Evolutionary conservation across 2,329 filamentous ascomycete species (phyloP).

Genomic region (Colletotrichum destructivum): DNA sequence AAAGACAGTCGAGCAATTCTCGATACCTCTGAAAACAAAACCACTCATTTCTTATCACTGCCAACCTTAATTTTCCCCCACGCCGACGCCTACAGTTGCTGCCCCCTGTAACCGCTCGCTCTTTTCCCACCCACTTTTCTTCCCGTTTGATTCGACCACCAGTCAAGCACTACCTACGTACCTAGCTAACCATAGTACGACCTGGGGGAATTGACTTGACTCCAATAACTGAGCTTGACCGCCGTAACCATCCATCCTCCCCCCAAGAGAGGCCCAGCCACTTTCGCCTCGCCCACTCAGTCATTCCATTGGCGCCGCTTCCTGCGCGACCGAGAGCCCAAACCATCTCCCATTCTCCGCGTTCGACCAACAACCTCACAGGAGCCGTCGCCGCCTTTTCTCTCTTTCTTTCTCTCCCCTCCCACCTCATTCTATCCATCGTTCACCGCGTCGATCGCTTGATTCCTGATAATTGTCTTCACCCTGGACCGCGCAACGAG

Average conservation of each 20-base stretch:
- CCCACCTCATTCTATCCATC: constrained; percentile 38
- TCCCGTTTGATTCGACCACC: constrained; percentile 34
- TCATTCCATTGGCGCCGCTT: constrained; percentile 42
- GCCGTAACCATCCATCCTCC: constrained; percentile 17
- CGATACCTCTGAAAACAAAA: constrained; percentile 26
- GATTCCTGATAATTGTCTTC: constrained; percentile 23
- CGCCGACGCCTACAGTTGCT: constrained; percentile 18
- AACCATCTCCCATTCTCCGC: constrained; percentile 42
- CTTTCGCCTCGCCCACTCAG: constrained; percentile 39
- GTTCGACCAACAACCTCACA: constrained; percentile 39
- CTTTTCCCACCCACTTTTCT: constrained; percentile 33
- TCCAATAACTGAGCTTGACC: constrained; percentile 12
- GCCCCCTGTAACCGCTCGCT: constrained; percentile 37
- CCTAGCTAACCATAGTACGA: too few species aligned
- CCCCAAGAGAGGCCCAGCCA: constrained; percentile 31
- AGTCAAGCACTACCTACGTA: constrained; percentile 5
- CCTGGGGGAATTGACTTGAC: constrained; percentile 22
- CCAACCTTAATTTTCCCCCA: constrained; percentile 35
- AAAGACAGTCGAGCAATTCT: constrained; percentile 21
- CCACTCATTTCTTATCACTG: constrained; percentile 31
- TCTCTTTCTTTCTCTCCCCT: neutral
- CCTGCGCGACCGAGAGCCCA: constrained; percentile 43
- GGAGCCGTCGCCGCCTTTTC: constrained; percentile 33
- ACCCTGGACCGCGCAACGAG: constrained; percentile 40
- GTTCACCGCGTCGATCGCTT: constrained; percentile 36